Evolutionary conservation across 306 rosid genomes (phyloP), one percentile per base, ranked within the genome.

Genomic region (Quercus rubra): DNA sequence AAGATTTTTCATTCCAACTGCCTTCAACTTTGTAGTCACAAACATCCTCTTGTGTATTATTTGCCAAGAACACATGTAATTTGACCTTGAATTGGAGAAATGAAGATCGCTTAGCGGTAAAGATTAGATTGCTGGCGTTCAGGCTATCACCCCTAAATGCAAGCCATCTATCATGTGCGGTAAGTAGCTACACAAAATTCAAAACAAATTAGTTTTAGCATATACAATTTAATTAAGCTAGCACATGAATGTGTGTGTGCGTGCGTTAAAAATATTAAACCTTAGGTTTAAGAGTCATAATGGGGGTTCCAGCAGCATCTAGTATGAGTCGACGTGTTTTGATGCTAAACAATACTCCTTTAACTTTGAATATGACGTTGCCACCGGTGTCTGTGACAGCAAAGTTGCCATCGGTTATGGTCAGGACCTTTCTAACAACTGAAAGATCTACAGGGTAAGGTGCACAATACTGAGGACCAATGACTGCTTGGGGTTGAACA

Each of bases 51-150:
- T 58, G 38, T 17, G 79, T 82, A 55, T 89, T 91, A 30, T 58
- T 79, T 19, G 89, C 95, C 76, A 89, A 82, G 89, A 91, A 91
- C 74, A 91, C 92, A 49, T 87, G 83, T 68, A 87, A 83, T 56
- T 87, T 89, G 71, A 87, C 80, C 81, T 86, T 86, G 2, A 86
- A 68, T 66, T 91, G 95, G 31, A 89, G 28, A 11, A 87, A 0
- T 4, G 90, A 83, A 52, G 91, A 82, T 61, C 85, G 33, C 82
- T 77, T 85, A 19, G 82, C 80, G 20, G 75, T 68, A 23, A 85
- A 87, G 28, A 82, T 71, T 46, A 87, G 75, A 82, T 87, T 83
- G 5, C 62, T 43, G 1, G 12, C 1, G 30, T 85, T 83, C 0
- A 21, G 41, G 74, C 85, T 78, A 25, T 81, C 85, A 17, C 88